Conservation (phyloP, 1,139 yeast species). For the Lodderomyces orthopsilosis region DNA sequence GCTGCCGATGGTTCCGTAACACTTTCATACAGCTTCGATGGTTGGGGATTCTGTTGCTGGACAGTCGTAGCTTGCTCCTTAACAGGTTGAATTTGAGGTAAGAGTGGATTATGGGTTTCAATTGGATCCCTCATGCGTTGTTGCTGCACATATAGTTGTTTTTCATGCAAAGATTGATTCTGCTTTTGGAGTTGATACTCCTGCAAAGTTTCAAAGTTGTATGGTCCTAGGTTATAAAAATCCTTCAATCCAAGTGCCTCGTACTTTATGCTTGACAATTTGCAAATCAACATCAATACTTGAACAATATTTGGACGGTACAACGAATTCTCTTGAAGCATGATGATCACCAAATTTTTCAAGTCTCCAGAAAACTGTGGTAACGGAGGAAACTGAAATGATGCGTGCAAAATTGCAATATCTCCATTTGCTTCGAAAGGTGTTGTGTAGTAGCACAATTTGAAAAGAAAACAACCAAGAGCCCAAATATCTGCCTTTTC, state of each 20-base stretch:
- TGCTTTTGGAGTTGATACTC: constrained; percentile 44
- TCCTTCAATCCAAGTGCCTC: constrained; percentile 30
- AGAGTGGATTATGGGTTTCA: constrained; percentile 3
- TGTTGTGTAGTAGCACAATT: constrained; percentile 74
- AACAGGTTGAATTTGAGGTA: neutral
- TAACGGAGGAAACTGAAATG: constrained; percentile 54
- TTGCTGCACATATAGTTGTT: constrained; percentile 34
- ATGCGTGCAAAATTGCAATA: constrained; percentile 66
- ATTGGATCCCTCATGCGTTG: constrained; percentile 16
- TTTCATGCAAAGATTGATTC: constrained; percentile 34
- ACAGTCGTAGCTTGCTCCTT: neutral
- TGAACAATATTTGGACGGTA: constrained; percentile 88
- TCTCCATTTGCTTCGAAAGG: constrained; percentile 80
- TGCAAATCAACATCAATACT: constrained; percentile 37
- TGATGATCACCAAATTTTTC: constrained; percentile 71
- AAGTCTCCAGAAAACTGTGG: constrained; percentile 61
- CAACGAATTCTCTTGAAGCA: constrained; percentile 76
- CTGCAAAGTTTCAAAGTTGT: constrained; percentile 45
- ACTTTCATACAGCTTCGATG: neutral
- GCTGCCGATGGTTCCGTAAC: neutral
- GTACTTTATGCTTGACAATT: constrained; percentile 32
- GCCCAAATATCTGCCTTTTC: constrained; percentile 86
- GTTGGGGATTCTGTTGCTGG: neutral
- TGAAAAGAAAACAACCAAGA: constrained; percentile 72
- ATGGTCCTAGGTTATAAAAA: constrained; percentile 38